These are phyloP conservation scores for Pezicula radicicola DNA, from an alignment of 2,329 filamentous ascomycete species.

Conservation along the genomic window DNA sequence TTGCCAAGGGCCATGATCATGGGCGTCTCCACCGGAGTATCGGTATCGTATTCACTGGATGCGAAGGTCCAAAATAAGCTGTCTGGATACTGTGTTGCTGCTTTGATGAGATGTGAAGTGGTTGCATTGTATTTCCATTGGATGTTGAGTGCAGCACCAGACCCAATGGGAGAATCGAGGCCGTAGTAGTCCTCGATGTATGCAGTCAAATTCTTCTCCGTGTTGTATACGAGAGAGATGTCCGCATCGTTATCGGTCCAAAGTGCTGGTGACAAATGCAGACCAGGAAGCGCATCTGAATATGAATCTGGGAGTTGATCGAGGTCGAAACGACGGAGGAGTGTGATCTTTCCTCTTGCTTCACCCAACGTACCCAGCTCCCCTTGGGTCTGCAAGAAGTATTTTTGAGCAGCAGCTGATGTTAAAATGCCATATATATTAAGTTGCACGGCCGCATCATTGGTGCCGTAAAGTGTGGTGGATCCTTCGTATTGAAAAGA, in stretches of 20 bases:
- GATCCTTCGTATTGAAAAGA: constrained; percentile 44
- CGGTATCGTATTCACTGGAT: constrained; percentile 37
- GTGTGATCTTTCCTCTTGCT: constrained; percentile 75
- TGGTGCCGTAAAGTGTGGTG: constrained; percentile 27
- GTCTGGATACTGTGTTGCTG: constrained; percentile 30
- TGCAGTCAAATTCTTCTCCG: constrained; percentile 31
- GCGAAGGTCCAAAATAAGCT: constrained; percentile 46
- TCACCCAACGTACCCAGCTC: constrained; percentile 61
- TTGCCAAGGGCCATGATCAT: constrained; percentile 44
- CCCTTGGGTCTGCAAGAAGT: constrained; percentile 35
- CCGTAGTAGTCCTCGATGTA: constrained; percentile 49
- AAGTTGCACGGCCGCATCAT: constrained; percentile 34
- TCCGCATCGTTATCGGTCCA: constrained; percentile 41
- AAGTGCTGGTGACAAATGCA: constrained; percentile 40
- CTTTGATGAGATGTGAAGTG: constrained; percentile 33
- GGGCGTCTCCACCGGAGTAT: constrained; percentile 37
- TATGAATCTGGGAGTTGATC: constrained; percentile 37
- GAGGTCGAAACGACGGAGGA: constrained; percentile 77
- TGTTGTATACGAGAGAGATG: constrained; percentile 41
- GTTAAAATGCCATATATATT: constrained; percentile 36
- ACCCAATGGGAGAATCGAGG: constrained; percentile 27
- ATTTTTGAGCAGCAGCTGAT: constrained; percentile 33
- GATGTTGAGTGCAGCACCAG: constrained; percentile 35
- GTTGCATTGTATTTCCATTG: constrained; percentile 42
- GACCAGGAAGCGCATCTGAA: constrained; percentile 36